phyloP scores from a whole-genome alignment of 2,329 filamentous ascomycete species.

The Penicillium crustosum region DNA sequence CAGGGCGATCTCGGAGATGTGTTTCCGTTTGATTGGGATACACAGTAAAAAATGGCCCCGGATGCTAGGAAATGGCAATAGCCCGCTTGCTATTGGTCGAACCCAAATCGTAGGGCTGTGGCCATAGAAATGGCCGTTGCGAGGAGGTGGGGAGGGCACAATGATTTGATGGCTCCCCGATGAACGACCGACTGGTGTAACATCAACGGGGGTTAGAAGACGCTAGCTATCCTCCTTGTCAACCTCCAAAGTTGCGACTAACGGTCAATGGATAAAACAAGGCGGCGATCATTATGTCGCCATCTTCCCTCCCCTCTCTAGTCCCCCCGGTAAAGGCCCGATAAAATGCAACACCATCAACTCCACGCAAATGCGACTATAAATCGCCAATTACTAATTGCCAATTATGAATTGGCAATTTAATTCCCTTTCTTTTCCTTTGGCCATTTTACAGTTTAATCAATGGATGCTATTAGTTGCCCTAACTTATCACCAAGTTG shows the following conservation, averaged over 20 bases:
- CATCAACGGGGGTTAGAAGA: neutral
- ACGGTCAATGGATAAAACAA: neutral
- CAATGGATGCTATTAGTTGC: neutral
- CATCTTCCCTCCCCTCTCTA: neutral
- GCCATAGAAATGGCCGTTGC: neutral
- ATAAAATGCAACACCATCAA: neutral
- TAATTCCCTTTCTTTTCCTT: neutral
- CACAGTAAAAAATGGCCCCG: neutral
- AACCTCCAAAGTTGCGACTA: neutral
- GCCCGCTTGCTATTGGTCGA: neutral
- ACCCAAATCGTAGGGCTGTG: neutral
- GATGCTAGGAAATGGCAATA: neutral
- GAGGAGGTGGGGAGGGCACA: neutral
- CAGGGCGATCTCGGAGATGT: neutral
- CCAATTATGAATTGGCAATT: neutral
- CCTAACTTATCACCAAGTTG: neutral
- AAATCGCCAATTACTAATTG: neutral
- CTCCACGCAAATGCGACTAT: neutral
- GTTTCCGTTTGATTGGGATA: neutral
- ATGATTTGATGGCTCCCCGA: neutral
- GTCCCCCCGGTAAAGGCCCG: neutral
- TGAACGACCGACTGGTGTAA: neutral
- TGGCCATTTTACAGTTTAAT: neutral
- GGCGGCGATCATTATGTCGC: neutral
- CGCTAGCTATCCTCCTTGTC: neutral